phyloP scores from a whole-genome alignment of 1,284 basidiomycete genomes.

The Somion occarium region DNA sequence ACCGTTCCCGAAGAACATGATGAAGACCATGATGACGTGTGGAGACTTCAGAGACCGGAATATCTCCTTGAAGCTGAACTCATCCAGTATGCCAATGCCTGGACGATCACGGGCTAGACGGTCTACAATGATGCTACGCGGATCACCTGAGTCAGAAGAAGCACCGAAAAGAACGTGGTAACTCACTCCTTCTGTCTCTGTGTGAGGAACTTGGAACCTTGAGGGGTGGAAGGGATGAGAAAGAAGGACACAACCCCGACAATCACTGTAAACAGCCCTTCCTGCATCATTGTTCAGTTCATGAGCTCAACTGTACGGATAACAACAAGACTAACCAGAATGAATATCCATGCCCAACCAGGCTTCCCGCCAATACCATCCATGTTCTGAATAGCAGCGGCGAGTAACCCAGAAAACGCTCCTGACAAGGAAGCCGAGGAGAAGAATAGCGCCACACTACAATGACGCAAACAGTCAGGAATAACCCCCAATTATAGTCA shows the following conservation, averaged over 20 bases:
- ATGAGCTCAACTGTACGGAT: not conserved
- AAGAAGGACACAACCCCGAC: constrained; percentile 10
- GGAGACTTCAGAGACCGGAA: constrained; percentile 19
- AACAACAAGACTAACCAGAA: constrained; percentile 34
- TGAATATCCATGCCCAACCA: constrained; percentile 61
- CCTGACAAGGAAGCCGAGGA: constrained; percentile 47
- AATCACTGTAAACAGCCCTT: constrained; percentile 10
- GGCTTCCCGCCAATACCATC: constrained; percentile 56
- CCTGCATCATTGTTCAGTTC: not conserved
- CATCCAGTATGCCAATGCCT: constrained; percentile 2
- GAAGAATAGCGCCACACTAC: constrained; percentile 50
- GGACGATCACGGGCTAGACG: not conserved
- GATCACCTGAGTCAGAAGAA: too few species aligned
- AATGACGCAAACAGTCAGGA: not conserved
- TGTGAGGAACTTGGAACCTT: constrained; percentile 27
- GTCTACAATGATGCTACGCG: constrained; percentile 14
- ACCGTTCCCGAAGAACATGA: constrained; percentile 24
- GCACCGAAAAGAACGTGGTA: constrained; percentile 21
- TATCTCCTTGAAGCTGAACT: constrained; percentile 21
- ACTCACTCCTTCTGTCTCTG: constrained; percentile 27
- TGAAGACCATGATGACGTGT: constrained; percentile 17
- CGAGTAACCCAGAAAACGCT: constrained; percentile 60
- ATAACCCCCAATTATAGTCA: not conserved
- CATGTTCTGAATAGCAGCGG: constrained; percentile 58
- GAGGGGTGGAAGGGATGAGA: constrained; percentile 34